Base-by-base conservation (phyloP, 2,329 filamentous ascomycete species). In the Penicillium sp. region DNA sequence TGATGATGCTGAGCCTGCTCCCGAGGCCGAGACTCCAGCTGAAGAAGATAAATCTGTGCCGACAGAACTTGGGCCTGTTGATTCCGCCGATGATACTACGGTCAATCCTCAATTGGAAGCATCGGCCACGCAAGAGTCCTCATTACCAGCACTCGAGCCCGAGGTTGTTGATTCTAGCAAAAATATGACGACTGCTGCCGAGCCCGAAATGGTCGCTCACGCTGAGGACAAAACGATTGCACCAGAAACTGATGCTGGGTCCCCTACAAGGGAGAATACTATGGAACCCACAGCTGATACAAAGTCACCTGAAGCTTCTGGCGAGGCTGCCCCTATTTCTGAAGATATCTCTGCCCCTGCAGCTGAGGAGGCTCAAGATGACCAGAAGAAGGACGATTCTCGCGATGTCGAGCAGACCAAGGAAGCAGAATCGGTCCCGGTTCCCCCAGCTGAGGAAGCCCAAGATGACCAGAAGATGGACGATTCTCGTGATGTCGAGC, bases 1-100 rank as follows among this genome's bases (percentile, higher is more conserved):
- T 11, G 33, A 41, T 18, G 39, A 40, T 9, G 11, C 28, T 35
- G n/a, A 32, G 9, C 15, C 26, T 25, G n/a, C n/a, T 4, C 10
- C 12, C n/a, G 45, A 44, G 32, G 6, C 28, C 28, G 42, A 48
- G 15, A 12, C 27, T 8, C 2, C 11, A 12, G 2, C 27, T 12
- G 34, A 30, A 2, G 23, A 25, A 4, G 33, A 29, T n/a, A 15
- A 5, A 30, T 10, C 16, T 18, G 30, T 22, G 3, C 16, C 30
- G 7, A 7, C 18, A 1, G 11, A 12, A 8, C 22, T 14, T 13
- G 33, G 37, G 12, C 5, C 17, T 32, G n/a, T 16, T 13, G 22
- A 45, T 3, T 4, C 13, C 7, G 16, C 4, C 23, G 23, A 34
- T 4, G 27, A 35, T 4, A 14, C 15, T 33, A 25, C n/a, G 13